These are phyloP conservation scores for Danielia oregonensis DNA, from an alignment of 805 yeast genomes.

Conservation along the genomic window DNA sequence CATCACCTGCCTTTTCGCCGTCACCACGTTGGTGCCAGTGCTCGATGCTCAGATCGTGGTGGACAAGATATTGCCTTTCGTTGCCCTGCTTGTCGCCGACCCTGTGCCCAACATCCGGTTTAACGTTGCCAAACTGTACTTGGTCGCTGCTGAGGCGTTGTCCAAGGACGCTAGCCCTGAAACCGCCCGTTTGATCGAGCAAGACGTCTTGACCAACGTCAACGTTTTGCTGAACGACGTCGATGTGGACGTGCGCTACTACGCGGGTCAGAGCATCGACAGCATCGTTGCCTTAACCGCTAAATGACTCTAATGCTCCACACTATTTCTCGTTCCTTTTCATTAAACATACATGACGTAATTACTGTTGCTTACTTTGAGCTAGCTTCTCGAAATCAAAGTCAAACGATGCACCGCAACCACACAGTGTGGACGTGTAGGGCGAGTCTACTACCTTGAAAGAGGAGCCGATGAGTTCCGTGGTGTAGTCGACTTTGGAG, in stretches of 20 bases:
- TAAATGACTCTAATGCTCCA: background rate
- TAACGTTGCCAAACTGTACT: conserved; percentile 85
- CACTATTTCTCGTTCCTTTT: background rate
- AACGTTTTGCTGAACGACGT: conserved; percentile 63
- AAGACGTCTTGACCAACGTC: conserved; percentile 60
- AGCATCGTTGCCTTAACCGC: conserved; percentile 21
- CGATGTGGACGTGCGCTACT: conserved; percentile 88
- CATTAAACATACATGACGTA: background rate
- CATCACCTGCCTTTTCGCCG: conserved; percentile 83
- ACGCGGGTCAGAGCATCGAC: conserved; percentile 61
- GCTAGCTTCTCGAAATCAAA: conserved; percentile 44
- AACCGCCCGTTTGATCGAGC: conserved; percentile 24
- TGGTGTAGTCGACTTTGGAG: conserved; percentile 81
- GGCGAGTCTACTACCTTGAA: conserved; percentile 92
- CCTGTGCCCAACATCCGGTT: conserved; percentile 93
- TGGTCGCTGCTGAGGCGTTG: conserved; percentile 55
- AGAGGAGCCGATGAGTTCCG: conserved; percentile 91
- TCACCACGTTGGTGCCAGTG: conserved; percentile 78
- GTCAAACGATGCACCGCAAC: conserved; percentile 46
- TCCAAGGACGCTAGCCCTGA: conserved; percentile 20
- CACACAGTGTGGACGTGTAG: conserved; percentile 56
- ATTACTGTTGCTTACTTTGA: conserved; percentile 11
- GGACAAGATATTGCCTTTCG: conserved; percentile 72
- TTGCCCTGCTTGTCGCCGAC: conserved; percentile 68
- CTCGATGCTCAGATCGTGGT: conserved; percentile 54